Percentiles rank a stretch among this genome's conserved stretches.
phyloP scores from a whole-genome alignment of 331 rosid species.

The Malus hybrid region DNA sequence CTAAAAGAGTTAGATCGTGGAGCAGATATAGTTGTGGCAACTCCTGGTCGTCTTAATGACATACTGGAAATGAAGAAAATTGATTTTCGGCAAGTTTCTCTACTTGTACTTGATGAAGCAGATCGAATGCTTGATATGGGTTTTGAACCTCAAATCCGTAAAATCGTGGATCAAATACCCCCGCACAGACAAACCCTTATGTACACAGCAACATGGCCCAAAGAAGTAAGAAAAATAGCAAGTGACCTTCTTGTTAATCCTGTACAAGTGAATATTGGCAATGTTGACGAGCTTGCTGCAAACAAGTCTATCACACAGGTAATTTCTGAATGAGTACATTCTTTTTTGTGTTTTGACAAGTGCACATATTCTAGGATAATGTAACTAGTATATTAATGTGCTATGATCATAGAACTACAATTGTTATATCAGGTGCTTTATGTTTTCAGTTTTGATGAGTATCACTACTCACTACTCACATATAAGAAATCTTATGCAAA shows the following conservation, averaged over 20 bases:
- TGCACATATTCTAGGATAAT: not conserved
- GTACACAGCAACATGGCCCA: conserved; percentile 99
- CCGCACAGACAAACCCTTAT: conserved; percentile 93
- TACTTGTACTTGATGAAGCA: conserved; percentile 99
- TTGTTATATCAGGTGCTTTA: not conserved
- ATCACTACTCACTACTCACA: not conserved
- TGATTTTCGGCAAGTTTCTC: conserved; percentile 80
- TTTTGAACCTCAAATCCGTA: conserved; percentile 98
- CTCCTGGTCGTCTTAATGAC: conserved; percentile 98
- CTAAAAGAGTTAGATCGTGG: conserved; percentile 90
- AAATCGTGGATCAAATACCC: conserved; percentile 95
- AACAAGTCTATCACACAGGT: conserved; percentile 99
- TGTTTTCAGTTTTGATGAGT: not conserved
- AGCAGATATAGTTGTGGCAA: conserved; percentile 97
- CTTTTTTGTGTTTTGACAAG: not conserved
- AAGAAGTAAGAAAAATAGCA: conserved; percentile 97
- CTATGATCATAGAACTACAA: not conserved
- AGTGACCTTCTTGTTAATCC: conserved; percentile 91
- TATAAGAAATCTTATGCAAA: not conserved
- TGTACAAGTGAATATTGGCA: conserved; percentile 97
- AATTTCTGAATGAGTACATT: not conserved
- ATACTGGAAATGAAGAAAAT: conserved; percentile 93
- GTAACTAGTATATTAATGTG: not conserved
- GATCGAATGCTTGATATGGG: conserved; percentile 99
- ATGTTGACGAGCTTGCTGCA: conserved; percentile 91